phyloP scores from a whole-genome alignment of 225 moss, liverwort and hornwort species.

The Pseudisothecium myosuroides region DNA sequence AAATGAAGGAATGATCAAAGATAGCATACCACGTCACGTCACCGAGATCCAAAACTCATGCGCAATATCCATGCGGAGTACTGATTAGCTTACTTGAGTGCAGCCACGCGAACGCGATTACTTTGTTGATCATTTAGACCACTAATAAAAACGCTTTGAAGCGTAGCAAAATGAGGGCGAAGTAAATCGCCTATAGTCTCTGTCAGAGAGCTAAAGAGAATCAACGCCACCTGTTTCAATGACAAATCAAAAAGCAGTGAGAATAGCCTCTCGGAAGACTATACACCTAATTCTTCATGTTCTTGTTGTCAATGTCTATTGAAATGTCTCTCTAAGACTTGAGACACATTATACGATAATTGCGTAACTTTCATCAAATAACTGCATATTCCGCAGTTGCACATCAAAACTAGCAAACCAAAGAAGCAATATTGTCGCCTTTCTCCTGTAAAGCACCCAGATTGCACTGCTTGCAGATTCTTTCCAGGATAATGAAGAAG shows the following conservation, averaged over 20 bases:
- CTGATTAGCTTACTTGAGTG: constrained; percentile 61
- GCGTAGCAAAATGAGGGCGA: constrained; percentile 92
- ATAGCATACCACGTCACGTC: not conserved
- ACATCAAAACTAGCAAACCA: not conserved
- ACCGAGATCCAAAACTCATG: not conserved
- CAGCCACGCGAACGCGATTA: constrained; percentile 90
- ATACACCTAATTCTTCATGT: not conserved
- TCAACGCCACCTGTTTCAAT: constrained; percentile 78
- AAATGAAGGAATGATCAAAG: not conserved
- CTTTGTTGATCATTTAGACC: constrained; percentile 96
- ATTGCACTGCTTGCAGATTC: not conserved
- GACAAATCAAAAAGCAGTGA: not conserved
- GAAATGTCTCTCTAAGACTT: not conserved
- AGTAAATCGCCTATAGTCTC: constrained; percentile 96
- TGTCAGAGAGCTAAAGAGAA: constrained; percentile 90
- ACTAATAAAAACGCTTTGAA: constrained; percentile 85
- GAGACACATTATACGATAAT: not conserved
- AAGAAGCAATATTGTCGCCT: not conserved
- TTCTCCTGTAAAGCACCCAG: not conserved
- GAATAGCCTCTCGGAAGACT: not conserved
- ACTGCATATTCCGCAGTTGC: not conserved
- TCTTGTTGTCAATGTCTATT: not conserved
- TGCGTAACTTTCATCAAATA: not conserved
- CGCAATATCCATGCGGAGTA: not conserved
- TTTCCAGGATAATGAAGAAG: not conserved